These are phyloP conservation scores for Podospora bellae-mahoneyi DNA, from an alignment of 495 filamentous ascomycete genomes.

Conservation along the genomic window DNA sequence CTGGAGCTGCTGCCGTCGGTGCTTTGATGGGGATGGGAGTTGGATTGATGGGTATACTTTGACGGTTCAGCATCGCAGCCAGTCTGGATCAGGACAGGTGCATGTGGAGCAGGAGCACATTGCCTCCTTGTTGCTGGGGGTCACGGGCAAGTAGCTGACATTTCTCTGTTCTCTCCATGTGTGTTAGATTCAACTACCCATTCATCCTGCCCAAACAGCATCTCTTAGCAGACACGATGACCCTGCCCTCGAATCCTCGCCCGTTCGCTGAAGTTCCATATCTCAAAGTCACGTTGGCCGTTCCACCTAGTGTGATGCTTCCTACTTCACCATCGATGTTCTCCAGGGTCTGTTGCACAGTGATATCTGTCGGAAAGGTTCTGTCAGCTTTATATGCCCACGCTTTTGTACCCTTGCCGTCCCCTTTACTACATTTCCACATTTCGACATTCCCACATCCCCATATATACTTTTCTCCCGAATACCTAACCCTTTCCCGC, in stretches of 20 bases:
- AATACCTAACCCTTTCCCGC: too few relatives aligned
- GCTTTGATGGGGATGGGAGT: too few relatives aligned
- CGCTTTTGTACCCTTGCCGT: too few relatives aligned
- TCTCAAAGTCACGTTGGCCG: neutral
- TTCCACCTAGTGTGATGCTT: constrained; percentile 4
- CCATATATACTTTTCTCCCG: neutral
- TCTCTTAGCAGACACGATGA: neutral
- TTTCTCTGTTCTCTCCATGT: too few relatives aligned
- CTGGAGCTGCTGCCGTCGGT: too few relatives aligned
- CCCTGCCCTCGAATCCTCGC: neutral
- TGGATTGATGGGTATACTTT: too few relatives aligned
- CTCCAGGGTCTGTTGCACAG: constrained; percentile 3
- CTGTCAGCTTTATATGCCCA: neutral
- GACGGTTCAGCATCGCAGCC: neutral
- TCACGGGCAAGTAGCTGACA: too few relatives aligned
- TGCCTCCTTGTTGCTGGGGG: too few relatives aligned
- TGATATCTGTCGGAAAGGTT: neutral
- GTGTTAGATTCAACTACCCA: neutral
- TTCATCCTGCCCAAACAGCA: constrained; percentile 1
- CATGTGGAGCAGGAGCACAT: too few relatives aligned
- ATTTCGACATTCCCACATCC: neutral
- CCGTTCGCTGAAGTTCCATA: constrained; percentile 1
- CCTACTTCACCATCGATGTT: neutral
- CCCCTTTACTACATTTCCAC: neutral
- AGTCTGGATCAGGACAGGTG: neutral